These are phyloP conservation scores for Polygonum aviculare DNA, from an alignment of 148 eudicot species.

Conservation along the genomic window DNA sequence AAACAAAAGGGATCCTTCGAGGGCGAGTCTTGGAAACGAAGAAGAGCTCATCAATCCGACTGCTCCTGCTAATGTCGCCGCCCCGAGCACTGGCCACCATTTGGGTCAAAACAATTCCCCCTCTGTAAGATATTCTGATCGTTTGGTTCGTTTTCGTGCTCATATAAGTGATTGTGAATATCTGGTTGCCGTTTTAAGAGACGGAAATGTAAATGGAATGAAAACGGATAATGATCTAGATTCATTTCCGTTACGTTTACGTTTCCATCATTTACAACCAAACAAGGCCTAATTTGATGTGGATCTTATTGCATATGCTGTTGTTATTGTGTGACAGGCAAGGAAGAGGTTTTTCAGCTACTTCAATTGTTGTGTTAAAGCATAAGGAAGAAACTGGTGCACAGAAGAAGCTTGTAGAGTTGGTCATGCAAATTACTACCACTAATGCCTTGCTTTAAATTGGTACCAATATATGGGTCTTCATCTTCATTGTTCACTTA, in stretches of 20 bases:
- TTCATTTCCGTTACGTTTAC: too few relatives aligned
- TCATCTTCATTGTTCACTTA: background rate
- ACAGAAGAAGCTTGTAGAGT: background rate
- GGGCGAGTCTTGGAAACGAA: slow-evolving; percentile 90
- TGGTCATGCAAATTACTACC: background rate
- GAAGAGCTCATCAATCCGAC: slow-evolving; percentile 70
- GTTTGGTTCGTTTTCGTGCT: background rate
- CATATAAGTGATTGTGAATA: background rate
- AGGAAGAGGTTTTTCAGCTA: slow-evolving; percentile 16
- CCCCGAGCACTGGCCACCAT: background rate
- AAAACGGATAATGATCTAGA: too few relatives aligned
- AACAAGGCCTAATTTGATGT: background rate
- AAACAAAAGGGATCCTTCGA: slow-evolving; percentile 84
- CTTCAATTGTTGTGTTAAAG: slow-evolving; percentile 15
- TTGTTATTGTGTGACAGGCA: slow-evolving; percentile 3
- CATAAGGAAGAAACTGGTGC: slow-evolving; percentile 2
- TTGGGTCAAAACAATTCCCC: slow-evolving; percentile 9
- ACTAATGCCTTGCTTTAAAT: background rate
- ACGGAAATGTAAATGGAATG: too few relatives aligned
- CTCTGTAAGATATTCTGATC: background rate
- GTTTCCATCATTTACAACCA: too few relatives aligned
- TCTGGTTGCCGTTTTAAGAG: background rate
- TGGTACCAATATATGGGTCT: background rate
- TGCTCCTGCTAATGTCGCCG: slow-evolving; percentile 7
- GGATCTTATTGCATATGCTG: background rate